Evolutionary conservation across 768 basidiomycete species (phyloP).

Genomic region (Russula abietina): DNA sequence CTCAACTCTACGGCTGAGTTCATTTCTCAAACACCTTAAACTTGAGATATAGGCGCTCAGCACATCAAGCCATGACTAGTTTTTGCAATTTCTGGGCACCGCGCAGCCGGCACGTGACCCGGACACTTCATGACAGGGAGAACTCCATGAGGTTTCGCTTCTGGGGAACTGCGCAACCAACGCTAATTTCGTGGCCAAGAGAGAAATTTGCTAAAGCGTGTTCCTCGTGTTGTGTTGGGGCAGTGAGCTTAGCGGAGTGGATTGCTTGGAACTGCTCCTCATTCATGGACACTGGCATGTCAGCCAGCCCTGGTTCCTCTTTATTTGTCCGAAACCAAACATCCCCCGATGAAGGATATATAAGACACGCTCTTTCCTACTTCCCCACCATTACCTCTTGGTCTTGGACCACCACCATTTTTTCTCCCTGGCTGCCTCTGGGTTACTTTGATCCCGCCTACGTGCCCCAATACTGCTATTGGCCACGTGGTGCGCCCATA

Average conservation of each 20-base stretch:
- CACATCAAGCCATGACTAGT: not conserved
- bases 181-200: not conserved
- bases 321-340: slow-evolving; percentile 23
- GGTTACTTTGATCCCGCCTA: not conserved
- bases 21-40: not conserved
- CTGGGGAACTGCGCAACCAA: slow-evolving; percentile 15
- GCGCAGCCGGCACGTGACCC: slow-evolving; percentile 19
- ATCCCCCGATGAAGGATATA: slow-evolving; percentile 20
- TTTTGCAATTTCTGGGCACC: not conserved
- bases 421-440: not conserved
- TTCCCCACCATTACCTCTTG: not conserved
- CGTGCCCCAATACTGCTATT: not conserved
- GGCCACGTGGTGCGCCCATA: not conserved
- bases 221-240: not conserved
- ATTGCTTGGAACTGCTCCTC: not conserved
- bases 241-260: not conserved
- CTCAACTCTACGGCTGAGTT: not conserved
- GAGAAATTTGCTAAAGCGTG: not conserved
- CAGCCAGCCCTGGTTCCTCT: not conserved
- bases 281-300: slow-evolving; percentile 2
- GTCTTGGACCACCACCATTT: slow-evolving; percentile 5
- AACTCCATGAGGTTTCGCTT: not conserved
- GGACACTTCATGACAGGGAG: not conserved
- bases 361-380: slow-evolving; percentile 18
- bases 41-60: not conserved